These are phyloP conservation scores for Galerina sulciceps DNA, from an alignment of 768 basidiomycete species.

Conservation along the genomic window DNA sequence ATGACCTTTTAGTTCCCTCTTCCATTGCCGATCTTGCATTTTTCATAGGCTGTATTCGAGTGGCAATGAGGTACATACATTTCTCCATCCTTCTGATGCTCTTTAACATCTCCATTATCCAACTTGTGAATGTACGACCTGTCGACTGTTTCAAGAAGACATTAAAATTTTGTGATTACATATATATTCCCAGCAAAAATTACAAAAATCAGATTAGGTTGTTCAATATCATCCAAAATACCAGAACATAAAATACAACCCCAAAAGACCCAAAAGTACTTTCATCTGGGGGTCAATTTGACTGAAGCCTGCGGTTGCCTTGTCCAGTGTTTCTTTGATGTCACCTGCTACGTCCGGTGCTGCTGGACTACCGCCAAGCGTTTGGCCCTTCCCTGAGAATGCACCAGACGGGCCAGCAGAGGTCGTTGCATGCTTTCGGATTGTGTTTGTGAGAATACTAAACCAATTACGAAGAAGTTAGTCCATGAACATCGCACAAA, in stretches of 20 bases:
- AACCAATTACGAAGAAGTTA: constrained; percentile 3
- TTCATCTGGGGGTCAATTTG: constrained; percentile 72
- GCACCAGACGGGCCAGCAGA: constrained; percentile 41
- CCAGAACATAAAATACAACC: constrained; percentile 66
- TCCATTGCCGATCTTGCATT: constrained; percentile 26
- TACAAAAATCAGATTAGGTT: background rate
- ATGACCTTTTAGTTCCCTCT: constrained; percentile 23
- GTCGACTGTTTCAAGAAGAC: background rate
- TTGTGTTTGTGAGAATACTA: constrained; percentile 64
- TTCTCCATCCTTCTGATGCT: constrained; percentile 3
- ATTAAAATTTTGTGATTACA: background rate
- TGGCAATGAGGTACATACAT: constrained; percentile 20
- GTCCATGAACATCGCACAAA: background rate
- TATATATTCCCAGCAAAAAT: background rate
- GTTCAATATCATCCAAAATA: constrained; percentile 38
- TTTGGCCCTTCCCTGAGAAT: constrained; percentile 78
- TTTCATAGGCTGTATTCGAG: constrained; percentile 3
- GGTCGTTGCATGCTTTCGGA: constrained; percentile 54
- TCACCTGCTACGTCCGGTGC: constrained; percentile 37
- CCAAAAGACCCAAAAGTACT: constrained; percentile 63
- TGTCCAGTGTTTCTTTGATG: constrained; percentile 34
- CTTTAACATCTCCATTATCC: background rate
- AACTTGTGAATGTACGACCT: background rate
- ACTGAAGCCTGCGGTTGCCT: constrained; percentile 39
- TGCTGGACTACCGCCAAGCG: constrained; percentile 58